These are phyloP conservation scores for Sporothrix curviconia DNA, from an alignment of 2,329 filamentous ascomycete genomes.

Conservation along the genomic window DNA sequence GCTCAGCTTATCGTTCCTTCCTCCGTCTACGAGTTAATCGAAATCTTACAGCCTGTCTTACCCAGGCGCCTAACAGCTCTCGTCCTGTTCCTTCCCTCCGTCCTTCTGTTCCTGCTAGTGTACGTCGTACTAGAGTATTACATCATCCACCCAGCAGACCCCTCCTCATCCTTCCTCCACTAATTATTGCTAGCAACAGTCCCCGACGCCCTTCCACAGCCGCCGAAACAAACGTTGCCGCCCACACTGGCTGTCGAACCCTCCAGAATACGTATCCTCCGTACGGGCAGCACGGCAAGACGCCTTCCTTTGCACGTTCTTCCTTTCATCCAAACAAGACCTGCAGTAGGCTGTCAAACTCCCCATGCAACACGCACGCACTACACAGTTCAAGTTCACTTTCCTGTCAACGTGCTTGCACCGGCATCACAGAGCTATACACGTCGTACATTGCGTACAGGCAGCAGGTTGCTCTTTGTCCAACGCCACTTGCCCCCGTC, in stretches of 20 bases:
- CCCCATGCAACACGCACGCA: no score
- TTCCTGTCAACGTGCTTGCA: background rate
- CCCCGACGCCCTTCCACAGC: conserved; percentile 9
- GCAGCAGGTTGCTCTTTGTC: background rate
- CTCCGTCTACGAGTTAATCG: background rate
- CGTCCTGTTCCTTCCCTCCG: background rate
- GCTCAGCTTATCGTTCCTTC: background rate
- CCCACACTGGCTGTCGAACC: background rate
- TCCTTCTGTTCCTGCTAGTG: background rate
- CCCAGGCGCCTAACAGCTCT: conserved; percentile 6
- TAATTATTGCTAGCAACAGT: background rate
- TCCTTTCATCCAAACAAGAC: no score
- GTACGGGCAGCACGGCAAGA: no score
- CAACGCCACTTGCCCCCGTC: background rate
- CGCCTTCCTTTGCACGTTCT: no score
- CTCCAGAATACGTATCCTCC: no score
- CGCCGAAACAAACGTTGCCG: conserved; percentile 5
- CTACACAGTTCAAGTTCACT: no score
- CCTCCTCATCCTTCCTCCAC: conserved; percentile 2
- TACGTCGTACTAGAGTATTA: conserved; percentile 6
- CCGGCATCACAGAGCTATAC: background rate
- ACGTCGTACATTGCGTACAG: background rate
- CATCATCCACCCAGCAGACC: conserved; percentile 15
- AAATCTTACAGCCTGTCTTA: background rate
- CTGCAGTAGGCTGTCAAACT: no score